Conservation (phyloP, 345 rosid genomes). For the Euphorbia pulcherrima region DNA sequence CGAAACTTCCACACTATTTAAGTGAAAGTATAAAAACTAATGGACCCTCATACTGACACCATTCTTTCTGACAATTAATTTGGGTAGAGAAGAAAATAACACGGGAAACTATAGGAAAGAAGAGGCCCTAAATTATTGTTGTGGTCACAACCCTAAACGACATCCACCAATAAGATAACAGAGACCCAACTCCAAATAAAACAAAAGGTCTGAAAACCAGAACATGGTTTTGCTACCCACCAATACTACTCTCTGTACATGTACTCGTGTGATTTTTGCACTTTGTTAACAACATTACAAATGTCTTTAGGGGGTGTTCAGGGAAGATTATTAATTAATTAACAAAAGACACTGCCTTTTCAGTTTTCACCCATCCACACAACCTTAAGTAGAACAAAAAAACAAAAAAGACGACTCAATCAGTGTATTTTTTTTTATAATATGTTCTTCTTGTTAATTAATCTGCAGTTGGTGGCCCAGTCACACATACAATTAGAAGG, state of each 20-base stretch:
- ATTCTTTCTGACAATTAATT: constrained; percentile 24
- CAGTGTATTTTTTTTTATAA: neutral
- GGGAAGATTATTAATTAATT: neutral
- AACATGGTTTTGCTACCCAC: neutral
- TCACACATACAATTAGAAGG: neutral
- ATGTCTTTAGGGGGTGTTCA: neutral
- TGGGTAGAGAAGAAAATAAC: neutral
- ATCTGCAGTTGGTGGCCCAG: neutral
- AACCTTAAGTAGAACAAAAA: neutral
- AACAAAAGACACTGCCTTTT: neutral
- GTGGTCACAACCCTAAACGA: neutral
- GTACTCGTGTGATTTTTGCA: neutral
- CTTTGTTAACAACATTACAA: neutral
- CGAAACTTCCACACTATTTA: constrained; percentile 37
- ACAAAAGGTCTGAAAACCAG: neutral
- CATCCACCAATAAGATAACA: neutral
- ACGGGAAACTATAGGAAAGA: neutral
- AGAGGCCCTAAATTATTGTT: constrained; percentile 8
- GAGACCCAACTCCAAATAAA: neutral
- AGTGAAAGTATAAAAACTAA: constrained; percentile 22
- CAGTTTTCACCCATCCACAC: neutral
- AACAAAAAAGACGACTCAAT: neutral
- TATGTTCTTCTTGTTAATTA: neutral
- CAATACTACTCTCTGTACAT: neutral
- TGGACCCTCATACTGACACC: constrained; percentile 34